These are phyloP conservation scores for Amaranthus tricolor DNA, from an alignment of 179 eudicot species.

Conservation along the genomic window DNA sequence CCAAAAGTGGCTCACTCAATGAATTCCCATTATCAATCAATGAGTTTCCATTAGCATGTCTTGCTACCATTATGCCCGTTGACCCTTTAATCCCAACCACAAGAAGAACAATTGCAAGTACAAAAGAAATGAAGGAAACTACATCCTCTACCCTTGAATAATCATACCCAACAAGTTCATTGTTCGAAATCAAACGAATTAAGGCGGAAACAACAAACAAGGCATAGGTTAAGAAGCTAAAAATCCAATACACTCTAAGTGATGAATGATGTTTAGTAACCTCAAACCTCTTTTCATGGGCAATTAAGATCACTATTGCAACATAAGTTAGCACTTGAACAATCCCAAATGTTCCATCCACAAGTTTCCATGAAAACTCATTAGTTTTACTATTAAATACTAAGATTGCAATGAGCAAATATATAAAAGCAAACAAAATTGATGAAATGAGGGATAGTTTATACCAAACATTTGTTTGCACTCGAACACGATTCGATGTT, in stretches of 20 bases:
- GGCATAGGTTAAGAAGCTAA: slow-evolving; percentile 39
- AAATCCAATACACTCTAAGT: slow-evolving; percentile 61
- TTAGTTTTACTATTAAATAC: slow-evolving; percentile 29
- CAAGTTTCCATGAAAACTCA: slow-evolving; percentile 39
- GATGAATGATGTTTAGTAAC: slow-evolving; percentile 50
- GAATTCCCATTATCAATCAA: slow-evolving; percentile 30
- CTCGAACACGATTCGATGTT: slow-evolving; percentile 9
- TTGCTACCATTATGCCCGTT: slow-evolving; percentile 48
- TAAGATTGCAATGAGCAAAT: slow-evolving; percentile 37
- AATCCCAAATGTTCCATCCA: slow-evolving; percentile 60
- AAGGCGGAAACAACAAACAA: slow-evolving; percentile 51
- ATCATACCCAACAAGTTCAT: slow-evolving; percentile 19
- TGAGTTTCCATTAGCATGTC: slow-evolving; percentile 11
- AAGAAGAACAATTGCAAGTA: slow-evolving; percentile 44
- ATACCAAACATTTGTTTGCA: slow-evolving; percentile 45
- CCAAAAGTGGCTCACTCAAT: slow-evolving; percentile 45
- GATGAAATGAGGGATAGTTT: slow-evolving; percentile 46
- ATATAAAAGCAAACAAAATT: slow-evolving; percentile 31
- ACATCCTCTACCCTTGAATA: slow-evolving; percentile 48
- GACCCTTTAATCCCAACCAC: slow-evolving; percentile 52
- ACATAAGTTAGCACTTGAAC: slow-evolving; percentile 58
- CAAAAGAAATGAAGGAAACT: slow-evolving; percentile 38
- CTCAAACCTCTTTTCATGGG: slow-evolving; percentile 56
- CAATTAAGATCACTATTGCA: slow-evolving; percentile 43
- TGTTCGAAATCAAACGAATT: slow-evolving; percentile 36